These are phyloP conservation scores for Tetracladium setigerum DNA, from an alignment of 495 filamentous ascomycete genomes.

Conservation along the genomic window DNA sequence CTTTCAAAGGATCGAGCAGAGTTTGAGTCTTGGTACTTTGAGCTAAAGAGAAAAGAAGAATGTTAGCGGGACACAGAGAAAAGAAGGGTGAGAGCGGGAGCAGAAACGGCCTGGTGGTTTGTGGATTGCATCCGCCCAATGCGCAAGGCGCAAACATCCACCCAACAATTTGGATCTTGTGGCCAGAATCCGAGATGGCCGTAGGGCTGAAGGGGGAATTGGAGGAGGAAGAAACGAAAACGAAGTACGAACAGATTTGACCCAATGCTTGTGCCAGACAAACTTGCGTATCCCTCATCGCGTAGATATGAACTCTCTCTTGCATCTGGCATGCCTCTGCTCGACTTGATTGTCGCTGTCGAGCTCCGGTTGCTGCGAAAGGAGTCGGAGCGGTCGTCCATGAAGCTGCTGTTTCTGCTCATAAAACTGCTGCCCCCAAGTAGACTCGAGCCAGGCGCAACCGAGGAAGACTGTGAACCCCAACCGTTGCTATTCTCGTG, in stretches of 20 bases:
- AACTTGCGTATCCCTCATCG: slow-evolving; percentile 47
- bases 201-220: slow-evolving; percentile 9
- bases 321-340: slow-evolving; percentile 14
- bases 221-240: slow-evolving; percentile 4
- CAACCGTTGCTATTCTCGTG: slow-evolving; percentile 16
- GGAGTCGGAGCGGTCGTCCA: slow-evolving; percentile 23
- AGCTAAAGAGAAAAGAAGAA: slow-evolving; percentile 7
- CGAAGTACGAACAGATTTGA: slow-evolving; percentile 26
- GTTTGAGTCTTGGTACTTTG: slow-evolving; percentile 21
- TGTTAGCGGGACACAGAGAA: no score
- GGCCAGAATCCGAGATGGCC: slow-evolving; percentile 12
- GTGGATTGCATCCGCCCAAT: no score
- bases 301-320: slow-evolving; percentile 21
- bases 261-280: slow-evolving; percentile 32
- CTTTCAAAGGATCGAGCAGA: slow-evolving; percentile 26
- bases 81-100: no score
- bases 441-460: slow-evolving; percentile 24
- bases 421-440: slow-evolving; percentile 10
- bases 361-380: slow-evolving; percentile 26
- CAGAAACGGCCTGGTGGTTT: no score
- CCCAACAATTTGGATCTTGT: background rate
- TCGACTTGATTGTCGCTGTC: slow-evolving; percentile 28
- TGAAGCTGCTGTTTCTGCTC: slow-evolving; percentile 11
- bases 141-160: background rate
- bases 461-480: slow-evolving; percentile 19